phyloP scores from a whole-genome alignment of 306 rosid genomes.

The Abrus pulchellus region DNA sequence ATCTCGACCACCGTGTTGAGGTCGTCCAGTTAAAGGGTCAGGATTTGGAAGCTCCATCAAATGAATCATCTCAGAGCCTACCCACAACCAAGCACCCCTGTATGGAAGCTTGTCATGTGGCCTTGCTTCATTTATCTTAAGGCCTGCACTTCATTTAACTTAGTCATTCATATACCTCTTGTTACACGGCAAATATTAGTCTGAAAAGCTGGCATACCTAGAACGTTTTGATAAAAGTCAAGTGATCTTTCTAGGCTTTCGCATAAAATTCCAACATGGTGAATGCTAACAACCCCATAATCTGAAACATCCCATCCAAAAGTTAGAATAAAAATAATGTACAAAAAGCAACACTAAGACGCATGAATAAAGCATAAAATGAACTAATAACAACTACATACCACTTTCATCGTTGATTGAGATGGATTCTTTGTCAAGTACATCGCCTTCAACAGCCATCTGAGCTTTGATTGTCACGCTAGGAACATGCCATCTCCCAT shows the following conservation, averaged over 20 bases:
- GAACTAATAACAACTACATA: constrained; percentile 40
- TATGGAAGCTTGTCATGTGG: constrained; percentile 96
- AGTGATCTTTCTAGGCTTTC: constrained; percentile 87
- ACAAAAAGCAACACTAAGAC: constrained; percentile 28
- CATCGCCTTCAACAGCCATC: constrained; percentile 63
- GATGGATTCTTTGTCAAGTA: constrained; percentile 58
- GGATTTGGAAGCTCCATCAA: constrained; percentile 99
- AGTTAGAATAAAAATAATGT: neutral
- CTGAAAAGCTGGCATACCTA: constrained; percentile 63
- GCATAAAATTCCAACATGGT: constrained; percentile 92
- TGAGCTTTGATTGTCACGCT: constrained; percentile 57
- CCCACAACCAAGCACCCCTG: constrained; percentile 99
- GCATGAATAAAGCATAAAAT: constrained; percentile 6
- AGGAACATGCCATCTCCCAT: constrained; percentile 50
- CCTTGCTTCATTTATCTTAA: constrained; percentile 92
- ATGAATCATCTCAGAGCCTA: constrained; percentile 97
- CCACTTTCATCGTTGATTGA: constrained; percentile 53
- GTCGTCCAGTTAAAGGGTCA: constrained; percentile 88
- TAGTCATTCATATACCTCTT: constrained; percentile 32
- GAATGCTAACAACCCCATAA: constrained; percentile 82
- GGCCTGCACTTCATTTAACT: constrained; percentile 60
- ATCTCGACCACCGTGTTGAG: constrained; percentile 92
- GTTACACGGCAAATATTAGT: constrained; percentile 28
- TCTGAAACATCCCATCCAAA: constrained; percentile 61
- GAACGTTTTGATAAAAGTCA: constrained; percentile 80